Conservation (phyloP, 139 green algal genomes). For the Tetraselmis striata region DNA sequence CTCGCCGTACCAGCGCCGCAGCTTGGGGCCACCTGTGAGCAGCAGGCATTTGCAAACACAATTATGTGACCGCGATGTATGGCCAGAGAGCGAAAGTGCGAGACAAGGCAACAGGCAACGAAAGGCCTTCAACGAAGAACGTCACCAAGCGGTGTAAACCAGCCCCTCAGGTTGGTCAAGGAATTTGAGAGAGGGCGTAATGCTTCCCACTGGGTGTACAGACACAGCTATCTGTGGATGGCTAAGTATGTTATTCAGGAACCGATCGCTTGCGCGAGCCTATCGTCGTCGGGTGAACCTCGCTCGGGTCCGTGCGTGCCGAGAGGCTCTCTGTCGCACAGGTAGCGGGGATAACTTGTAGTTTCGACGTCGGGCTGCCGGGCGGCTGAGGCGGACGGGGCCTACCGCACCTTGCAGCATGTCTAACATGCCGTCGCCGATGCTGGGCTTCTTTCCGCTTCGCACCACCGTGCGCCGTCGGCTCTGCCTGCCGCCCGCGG, state of each 20-base stretch:
- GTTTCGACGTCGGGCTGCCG: not conserved
- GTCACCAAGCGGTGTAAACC: too few species aligned
- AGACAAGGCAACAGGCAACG: not conserved
- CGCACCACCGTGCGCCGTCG: not conserved
- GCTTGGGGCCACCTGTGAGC: not conserved
- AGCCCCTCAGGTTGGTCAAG: too few species aligned
- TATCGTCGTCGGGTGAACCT: too few species aligned
- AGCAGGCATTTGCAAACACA: too few species aligned
- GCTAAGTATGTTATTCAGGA: too few species aligned
- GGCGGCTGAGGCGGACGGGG: not conserved
- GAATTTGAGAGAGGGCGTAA: too few species aligned
- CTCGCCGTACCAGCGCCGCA: not conserved
- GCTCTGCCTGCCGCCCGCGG: too few species aligned
- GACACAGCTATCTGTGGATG: too few species aligned
- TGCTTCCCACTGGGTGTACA: too few species aligned
- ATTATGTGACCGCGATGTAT: too few species aligned
- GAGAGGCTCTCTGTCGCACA: not conserved
- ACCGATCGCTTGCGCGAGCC: too few species aligned
- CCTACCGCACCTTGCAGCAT: not conserved
- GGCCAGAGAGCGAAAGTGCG: not conserved
- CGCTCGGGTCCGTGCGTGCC: too few species aligned
- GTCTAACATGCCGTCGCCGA: not conserved
- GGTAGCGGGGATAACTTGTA: not conserved
- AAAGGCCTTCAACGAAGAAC: not conserved
- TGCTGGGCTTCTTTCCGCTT: not conserved